A percentile compares a stretch with the other conserved stretches of the same genome.
phyloP scores from a whole-genome alignment of 805 yeast species.

The Wickerhamiella sorbophila region DNA sequence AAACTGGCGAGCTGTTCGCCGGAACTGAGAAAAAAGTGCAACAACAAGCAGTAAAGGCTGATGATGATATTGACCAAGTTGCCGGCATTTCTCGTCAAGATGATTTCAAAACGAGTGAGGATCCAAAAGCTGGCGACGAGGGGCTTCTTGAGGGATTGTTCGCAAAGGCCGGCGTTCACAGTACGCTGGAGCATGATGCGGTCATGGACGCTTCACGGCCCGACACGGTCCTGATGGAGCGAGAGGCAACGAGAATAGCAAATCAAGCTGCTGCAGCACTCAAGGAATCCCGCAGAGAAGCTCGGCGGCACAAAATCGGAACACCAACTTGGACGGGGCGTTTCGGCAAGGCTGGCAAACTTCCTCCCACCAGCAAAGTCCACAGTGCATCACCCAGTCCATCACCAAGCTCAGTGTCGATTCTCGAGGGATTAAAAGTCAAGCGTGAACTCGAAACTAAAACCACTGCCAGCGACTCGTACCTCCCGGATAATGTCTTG shows the following conservation, averaged over 20 bases:
- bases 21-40: conserved; percentile 30
- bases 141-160: conserved; percentile 64
- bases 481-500: conserved; percentile 4
- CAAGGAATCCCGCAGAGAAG: conserved; percentile 41
- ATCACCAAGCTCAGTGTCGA: conserved; percentile 29
- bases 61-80: conserved; percentile 22
- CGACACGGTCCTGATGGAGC: conserved; percentile 40
- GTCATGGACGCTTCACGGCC: conserved; percentile 44
- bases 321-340: conserved; percentile 95
- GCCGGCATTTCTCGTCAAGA: conserved; percentile 16
- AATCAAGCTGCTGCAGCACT: conserved; percentile 46
- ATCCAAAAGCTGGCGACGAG: conserved; percentile 30
- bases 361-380: conserved; percentile 15
- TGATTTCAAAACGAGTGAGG: conserved; percentile 42
- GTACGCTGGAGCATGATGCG: conserved; percentile 66
- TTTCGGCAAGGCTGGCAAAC: conserved; percentile 70
- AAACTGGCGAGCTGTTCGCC: conserved; percentile 49
- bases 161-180: conserved; percentile 55
- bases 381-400: neutral
- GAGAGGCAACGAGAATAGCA: conserved; percentile 49
- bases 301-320: conserved; percentile 42
- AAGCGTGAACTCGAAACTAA: conserved; percentile 28
- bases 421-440: conserved; percentile 35
- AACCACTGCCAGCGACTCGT: neutral
- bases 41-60: conserved; percentile 8